phyloP scores from a whole-genome alignment of 805 yeast genomes.

The Lipomyces yamadae region DNA sequence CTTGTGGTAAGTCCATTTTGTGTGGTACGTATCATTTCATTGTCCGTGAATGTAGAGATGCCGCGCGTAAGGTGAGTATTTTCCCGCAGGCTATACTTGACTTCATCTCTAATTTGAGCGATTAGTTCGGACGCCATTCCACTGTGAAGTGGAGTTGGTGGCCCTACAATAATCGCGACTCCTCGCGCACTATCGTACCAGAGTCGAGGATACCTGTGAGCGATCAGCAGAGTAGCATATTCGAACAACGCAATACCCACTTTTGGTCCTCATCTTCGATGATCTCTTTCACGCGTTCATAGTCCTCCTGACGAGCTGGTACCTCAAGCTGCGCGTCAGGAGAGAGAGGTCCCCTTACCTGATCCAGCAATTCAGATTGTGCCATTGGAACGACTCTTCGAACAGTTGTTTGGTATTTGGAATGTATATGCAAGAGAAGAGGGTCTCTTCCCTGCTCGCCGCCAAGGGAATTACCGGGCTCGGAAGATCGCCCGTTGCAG shows the following conservation, averaged over 20 bases:
- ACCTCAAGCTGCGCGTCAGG: background rate
- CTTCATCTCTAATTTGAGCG: background rate
- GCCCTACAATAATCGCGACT: background rate
- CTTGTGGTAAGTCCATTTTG: background rate
- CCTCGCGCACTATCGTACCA: background rate
- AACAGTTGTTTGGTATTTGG: background rate
- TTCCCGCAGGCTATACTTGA: background rate
- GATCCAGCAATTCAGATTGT: background rate
- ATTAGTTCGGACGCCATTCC: background rate
- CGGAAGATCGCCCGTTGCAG: background rate
- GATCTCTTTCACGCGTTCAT: background rate
- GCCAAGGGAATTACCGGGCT: too few relatives aligned
- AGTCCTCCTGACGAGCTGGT: background rate
- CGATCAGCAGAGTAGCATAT: background rate
- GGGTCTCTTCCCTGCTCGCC: too few relatives aligned
- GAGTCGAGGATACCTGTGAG: background rate
- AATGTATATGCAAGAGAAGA: too few relatives aligned
- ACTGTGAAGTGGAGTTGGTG: background rate
- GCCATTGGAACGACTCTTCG: background rate
- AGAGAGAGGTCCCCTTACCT: background rate
- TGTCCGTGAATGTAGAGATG: background rate
- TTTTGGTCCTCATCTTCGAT: background rate
- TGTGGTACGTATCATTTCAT: background rate
- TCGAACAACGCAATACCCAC: background rate
- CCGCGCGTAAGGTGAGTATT: background rate